These are phyloP conservation scores for Scheffersomyces segobiensis DNA, from an alignment of 1,139 yeast genomes.

Conservation along the genomic window DNA sequence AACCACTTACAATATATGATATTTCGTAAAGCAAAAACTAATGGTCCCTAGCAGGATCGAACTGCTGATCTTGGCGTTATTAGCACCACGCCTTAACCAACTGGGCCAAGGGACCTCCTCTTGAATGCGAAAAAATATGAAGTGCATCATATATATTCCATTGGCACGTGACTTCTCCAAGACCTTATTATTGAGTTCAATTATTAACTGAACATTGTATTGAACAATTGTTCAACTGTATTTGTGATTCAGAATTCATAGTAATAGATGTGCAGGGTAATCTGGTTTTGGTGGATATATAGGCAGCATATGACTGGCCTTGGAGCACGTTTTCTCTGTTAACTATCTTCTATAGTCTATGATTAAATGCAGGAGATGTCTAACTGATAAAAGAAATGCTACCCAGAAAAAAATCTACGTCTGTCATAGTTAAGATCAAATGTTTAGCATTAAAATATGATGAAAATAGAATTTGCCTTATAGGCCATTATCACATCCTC, in stretches of 20 bases:
- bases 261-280: too few species aligned
- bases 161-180: too few species aligned
- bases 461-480: background rate
- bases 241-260: too few species aligned
- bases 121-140: slow-evolving; percentile 5
- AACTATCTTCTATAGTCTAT: background rate
- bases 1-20: background rate
- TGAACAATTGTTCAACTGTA: too few species aligned
- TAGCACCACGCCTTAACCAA: slow-evolving; percentile 92
- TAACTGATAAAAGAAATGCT: background rate
- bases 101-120: slow-evolving; percentile 78
- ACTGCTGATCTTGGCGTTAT: slow-evolving; percentile 83
- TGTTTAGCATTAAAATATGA: background rate
- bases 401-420: background rate
- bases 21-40: slow-evolving; percentile 9
- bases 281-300: too few species aligned
- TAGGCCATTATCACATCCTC: too few species aligned
- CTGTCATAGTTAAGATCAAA: background rate
- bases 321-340: background rate
- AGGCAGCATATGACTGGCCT: background rate
- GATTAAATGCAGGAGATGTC: background rate
- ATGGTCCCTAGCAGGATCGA: slow-evolving; percentile 87
- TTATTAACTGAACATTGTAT: too few species aligned
- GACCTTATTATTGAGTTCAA: too few species aligned
- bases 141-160: too few species aligned